Evolutionary conservation across 306 rosid species (phyloP), one percentile per base, ranked within the genome.

Genomic region (Glycine latifolia): DNA sequence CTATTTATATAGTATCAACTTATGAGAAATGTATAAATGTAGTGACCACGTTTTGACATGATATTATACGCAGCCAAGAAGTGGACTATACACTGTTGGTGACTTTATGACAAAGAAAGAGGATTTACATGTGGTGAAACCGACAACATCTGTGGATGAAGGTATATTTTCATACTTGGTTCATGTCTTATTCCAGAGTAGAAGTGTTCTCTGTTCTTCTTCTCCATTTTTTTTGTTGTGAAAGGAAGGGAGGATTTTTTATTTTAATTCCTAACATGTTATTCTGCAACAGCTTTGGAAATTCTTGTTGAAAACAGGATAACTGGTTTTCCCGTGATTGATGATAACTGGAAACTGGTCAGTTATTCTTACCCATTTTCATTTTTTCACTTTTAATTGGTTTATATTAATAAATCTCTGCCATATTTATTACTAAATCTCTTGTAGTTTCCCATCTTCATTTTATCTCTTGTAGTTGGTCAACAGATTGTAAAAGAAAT

Each of bases 241-340:
- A 41, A 46, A 37, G 52, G 5, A 48, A 7, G 10, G 31, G 48
- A 31, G 47, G 5, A 33, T 37, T 52, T 62, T 44, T 50, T 8
- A 48, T 81, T 58, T 49, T 37, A 62, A 78, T 85, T 87, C 49
- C 77, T 88, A 67, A 82, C 67, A 56, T 76, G 78, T 83, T 73
- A 33, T 67, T 86, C 61, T 90, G 81, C 67, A 75, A 77, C 97
- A 95, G 99, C 99, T 69, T 86, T 93, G 79, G 99, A 95, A 74
- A 56, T 59, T 67, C 98, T 93, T 76, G 99, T 95, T 75, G 97
- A 91, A 63, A 87, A 91, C 81, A 93, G 99, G 85, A 91, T 95
- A 86, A 93, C 98, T 61, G 99, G 99, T 55, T 95, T 95, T 87
- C 99, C 99, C 10, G 99, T 95, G 81, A 87, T 93, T 48, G 94